These are phyloP conservation scores for Rutstroemia sp. DNA, from an alignment of 2,329 filamentous ascomycete species.

Conservation along the genomic window DNA sequence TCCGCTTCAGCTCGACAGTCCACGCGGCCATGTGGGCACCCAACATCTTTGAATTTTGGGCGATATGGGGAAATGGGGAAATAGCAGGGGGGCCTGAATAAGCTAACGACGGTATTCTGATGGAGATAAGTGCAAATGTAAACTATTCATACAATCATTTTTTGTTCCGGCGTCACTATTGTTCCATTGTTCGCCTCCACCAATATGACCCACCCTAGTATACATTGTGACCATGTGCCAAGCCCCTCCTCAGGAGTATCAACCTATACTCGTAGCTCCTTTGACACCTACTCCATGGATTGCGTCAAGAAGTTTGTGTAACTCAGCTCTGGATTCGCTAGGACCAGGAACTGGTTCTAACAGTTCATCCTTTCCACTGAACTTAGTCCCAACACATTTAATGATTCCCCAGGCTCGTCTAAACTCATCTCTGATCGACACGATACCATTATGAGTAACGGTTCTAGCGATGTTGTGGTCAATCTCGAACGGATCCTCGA, in stretches of 20 bases:
- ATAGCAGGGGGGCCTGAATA: neutral
- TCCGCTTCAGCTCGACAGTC: too few relatives aligned
- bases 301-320: constrained; percentile 18
- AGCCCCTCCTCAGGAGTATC: neutral
- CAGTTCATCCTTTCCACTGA: constrained; percentile 18
- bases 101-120: neutral
- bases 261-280: neutral
- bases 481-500: constrained; percentile 86
- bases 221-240: neutral
- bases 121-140: neutral
- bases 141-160: neutral
- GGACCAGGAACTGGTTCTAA: constrained; percentile 16
- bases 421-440: constrained; percentile 78
- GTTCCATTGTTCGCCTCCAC: neutral
- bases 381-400: constrained; percentile 38
- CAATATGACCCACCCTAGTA: neutral
- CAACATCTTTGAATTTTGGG: too few relatives aligned
- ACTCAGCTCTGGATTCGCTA: constrained; percentile 12
- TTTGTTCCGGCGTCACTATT: neutral
- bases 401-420: constrained; percentile 71
- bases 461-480: constrained; percentile 85
- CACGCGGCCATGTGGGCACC: too few relatives aligned
- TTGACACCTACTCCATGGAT: constrained; percentile 19
- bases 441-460: constrained; percentile 75
- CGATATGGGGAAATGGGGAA: too few relatives aligned